Evolutionary conservation across 23 red algal genomes (phyloP).

Genomic region (Pyropia yezoensis): DNA sequence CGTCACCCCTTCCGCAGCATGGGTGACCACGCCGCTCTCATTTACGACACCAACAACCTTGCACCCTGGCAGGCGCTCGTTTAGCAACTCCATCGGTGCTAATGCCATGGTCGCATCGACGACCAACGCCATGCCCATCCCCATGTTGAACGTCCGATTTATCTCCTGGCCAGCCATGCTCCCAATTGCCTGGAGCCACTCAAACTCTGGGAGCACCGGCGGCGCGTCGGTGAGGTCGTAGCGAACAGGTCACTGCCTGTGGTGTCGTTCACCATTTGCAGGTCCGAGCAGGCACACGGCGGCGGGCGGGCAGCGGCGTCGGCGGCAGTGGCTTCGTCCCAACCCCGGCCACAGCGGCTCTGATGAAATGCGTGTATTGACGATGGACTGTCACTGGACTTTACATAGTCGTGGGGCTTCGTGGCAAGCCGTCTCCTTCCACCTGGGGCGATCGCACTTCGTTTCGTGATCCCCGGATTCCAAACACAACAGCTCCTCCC

Average conservation of each 20-base stretch:
- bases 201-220: slow-evolving; percentile 75
- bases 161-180: slow-evolving; percentile 56
- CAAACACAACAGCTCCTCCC: no score
- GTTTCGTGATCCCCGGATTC: no score
- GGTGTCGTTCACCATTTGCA: slow-evolving; percentile 72
- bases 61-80: slow-evolving; percentile 24
- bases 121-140: slow-evolving; percentile 84
- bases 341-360: no score
- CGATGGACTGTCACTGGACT: no score
- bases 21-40: slow-evolving; percentile 31
- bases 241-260: slow-evolving; percentile 79
- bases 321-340: no score
- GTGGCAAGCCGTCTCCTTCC: no score
- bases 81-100: slow-evolving; percentile 31
- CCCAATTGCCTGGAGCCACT: slow-evolving; percentile 62
- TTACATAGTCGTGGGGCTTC: no score
- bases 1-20: slow-evolving; percentile 29
- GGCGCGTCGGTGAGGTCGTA: slow-evolving; percentile 66
- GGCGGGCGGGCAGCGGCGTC: not conserved
- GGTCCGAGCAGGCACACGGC: slow-evolving; percentile 36
- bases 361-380: no score
- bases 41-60: slow-evolving; percentile 58
- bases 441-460: no score
- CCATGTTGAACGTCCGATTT: slow-evolving; percentile 95
- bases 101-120: slow-evolving; percentile 25